Evolutionary conservation across 2,329 filamentous ascomycete genomes (phyloP).

Genomic region (Colletotrichum acutatum): DNA sequence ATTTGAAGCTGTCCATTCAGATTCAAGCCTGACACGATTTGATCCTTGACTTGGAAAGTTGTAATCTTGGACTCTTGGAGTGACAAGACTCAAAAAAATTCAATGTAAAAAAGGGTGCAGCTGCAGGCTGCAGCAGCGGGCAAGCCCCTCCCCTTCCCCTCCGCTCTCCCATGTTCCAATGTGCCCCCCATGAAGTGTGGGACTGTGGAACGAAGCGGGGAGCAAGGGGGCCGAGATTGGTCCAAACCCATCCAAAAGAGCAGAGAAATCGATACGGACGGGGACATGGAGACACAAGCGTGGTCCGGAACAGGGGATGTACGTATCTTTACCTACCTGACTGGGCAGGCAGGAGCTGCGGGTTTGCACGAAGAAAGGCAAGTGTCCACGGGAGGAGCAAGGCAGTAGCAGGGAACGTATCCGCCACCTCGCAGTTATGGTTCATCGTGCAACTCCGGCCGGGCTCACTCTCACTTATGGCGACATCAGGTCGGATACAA

Average conservation of each 20-base stretch:
- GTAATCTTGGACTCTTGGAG: too few species aligned
- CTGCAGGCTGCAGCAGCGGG: not conserved
- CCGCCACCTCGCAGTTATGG: not conserved
- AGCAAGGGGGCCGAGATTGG: conserved; percentile 32
- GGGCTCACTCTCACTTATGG: not conserved
- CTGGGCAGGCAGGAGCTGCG: conserved; percentile 28
- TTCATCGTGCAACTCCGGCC: not conserved
- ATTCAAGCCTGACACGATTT: not conserved
- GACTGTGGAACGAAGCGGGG: conserved; percentile 25
- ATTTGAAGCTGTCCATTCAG: not conserved
- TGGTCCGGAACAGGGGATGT: conserved; percentile 17
- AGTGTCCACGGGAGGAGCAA: conserved; percentile 1
- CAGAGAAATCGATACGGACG: conserved; percentile 30
- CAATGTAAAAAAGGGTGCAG: not conserved
- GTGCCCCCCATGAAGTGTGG: conserved; percentile 4
- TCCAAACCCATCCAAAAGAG: conserved; percentile 31
- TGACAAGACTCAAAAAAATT: not conserved
- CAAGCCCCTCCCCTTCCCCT: not conserved
- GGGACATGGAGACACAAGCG: conserved; percentile 19
- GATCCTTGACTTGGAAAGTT: too few species aligned
- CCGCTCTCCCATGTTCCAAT: not conserved
- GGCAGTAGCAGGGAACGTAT: not conserved
- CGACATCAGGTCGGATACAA: not conserved
- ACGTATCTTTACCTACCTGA: conserved; percentile 17
- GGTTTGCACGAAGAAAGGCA: conserved; percentile 17